Conservation (phyloP, 2,329 filamentous ascomycete genomes). For the Fusarium acutatum region DNA sequence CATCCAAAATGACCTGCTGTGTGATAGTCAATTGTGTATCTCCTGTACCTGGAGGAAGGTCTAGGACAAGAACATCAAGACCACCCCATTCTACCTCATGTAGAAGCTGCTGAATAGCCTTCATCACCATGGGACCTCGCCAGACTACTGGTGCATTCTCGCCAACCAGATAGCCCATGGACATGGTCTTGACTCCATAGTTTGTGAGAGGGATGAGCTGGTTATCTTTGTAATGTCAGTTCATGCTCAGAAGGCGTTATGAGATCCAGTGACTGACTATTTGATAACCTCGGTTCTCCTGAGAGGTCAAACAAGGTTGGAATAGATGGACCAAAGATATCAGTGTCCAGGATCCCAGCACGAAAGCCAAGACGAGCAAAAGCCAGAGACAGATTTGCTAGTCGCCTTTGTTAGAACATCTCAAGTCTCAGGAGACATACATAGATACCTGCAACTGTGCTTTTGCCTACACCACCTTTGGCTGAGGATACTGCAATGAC, state of each 20-base stretch:
- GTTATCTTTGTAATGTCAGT: constrained; percentile 63
- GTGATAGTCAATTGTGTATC: constrained; percentile 97
- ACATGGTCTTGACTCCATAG: constrained; percentile 98
- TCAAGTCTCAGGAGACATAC: neutral
- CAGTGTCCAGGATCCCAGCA: constrained; percentile 89
- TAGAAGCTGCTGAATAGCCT: constrained; percentile 92
- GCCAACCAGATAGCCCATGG: constrained; percentile 91
- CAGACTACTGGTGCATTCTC: constrained; percentile 88
- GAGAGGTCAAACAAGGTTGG: constrained; percentile 87
- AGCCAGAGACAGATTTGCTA: constrained; percentile 83
- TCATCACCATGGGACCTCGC: constrained; percentile 97
- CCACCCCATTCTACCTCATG: constrained; percentile 95
- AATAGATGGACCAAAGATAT: constrained; percentile 96
- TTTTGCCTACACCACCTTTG: constrained; percentile 98
- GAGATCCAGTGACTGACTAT: constrained; percentile 60
- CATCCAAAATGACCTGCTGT: constrained; percentile 90
- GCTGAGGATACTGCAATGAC: constrained; percentile 97
- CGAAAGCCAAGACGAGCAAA: constrained; percentile 84
- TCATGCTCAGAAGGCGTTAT: neutral
- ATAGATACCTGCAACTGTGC: constrained; percentile 79
- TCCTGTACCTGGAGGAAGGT: constrained; percentile 92
- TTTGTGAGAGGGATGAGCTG: constrained; percentile 88
- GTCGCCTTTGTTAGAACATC: neutral
- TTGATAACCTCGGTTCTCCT: constrained; percentile 79
- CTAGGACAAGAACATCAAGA: constrained; percentile 87